phyloP scores from a whole-genome alignment of 129 eudicot species.

The Artemisia annua region DNA sequence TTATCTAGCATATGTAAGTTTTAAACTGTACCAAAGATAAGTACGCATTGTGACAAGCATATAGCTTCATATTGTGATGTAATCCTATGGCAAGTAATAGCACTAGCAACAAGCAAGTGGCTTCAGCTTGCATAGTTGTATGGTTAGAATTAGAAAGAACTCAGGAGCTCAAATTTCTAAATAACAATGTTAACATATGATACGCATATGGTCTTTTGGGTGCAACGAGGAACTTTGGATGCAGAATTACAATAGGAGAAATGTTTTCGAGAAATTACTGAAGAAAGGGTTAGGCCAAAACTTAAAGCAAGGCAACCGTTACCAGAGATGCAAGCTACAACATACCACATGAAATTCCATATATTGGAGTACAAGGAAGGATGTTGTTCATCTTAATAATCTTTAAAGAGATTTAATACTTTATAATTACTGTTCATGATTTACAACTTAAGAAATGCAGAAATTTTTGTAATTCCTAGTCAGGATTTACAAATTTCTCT shows the following conservation, averaged over 20 bases:
- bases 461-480: no score
- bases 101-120: background rate
- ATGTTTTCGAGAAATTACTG: background rate
- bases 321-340: background rate
- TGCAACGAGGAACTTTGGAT: slow-evolving; percentile 3
- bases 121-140: background rate
- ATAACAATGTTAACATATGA: background rate
- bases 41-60: background rate
- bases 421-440: background rate
- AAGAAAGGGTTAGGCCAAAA: background rate
- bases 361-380: background rate
- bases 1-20: background rate
- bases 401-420: background rate
- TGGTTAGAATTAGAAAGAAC: background rate
- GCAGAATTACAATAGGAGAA: background rate
- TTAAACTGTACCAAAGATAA: background rate
- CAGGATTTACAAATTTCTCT: background rate
- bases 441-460: background rate
- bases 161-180: background rate
- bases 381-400: background rate
- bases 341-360: background rate
- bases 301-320: background rate
- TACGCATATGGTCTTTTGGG: background rate
- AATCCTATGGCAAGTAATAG: background rate
- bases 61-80: slow-evolving; percentile 1